Evolutionary conservation across 768 basidiomycete species (phyloP), one percentile per base, ranked within the genome.

Genomic region (Xanthoconium stramineum): DNA sequence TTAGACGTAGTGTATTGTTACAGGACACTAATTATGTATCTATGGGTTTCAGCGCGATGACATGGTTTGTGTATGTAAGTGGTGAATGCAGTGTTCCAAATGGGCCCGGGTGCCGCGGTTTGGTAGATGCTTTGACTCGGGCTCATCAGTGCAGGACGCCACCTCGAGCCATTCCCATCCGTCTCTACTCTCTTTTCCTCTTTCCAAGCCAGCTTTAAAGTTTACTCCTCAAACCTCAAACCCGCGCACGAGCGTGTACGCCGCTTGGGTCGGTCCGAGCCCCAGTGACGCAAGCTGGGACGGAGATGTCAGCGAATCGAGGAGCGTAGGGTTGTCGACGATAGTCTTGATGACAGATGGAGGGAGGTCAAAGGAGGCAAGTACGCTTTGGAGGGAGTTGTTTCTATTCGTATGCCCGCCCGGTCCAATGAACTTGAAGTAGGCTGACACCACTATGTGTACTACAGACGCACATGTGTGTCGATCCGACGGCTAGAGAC

Each of bases 71-170:
- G n/a, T n/a, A n/a, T n/a, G 17, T 47, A 12, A 14, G 50, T 56
- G 52, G 53, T 28, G 35, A n/a, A n/a, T n/a, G n/a, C n/a, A n/a
- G 55, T 14, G 55, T 70, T 72, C 69, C 71, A 69, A 72, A 72
- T 65, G 35, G 47, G 69, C 61, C 64, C 56, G 50, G 53, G 58
- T 69, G 67, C 10, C 58, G 51, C 58, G 40, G 28, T 57, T 59
- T 52, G 53, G 57, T 60, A 53, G 42, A 47, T 58, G 37, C 56
- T 55, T 71, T 67, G 56, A 60, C 56, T 63, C 36, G 57, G 57
- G 56, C 64, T 64, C 52, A 65, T 71, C 69, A 68, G 71, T 72
- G 71, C 71, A 63, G 71, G 71, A 74, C 71, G 72, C 71, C 72
- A 71, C 69, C 59, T 56, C 45, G 64, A 58, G 55, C 45, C 32